Evolutionary conservation across 2,329 filamentous ascomycete species (phyloP), one percentile per base, ranked within the genome.

Genomic region (Penicillium rolfsii): DNA sequence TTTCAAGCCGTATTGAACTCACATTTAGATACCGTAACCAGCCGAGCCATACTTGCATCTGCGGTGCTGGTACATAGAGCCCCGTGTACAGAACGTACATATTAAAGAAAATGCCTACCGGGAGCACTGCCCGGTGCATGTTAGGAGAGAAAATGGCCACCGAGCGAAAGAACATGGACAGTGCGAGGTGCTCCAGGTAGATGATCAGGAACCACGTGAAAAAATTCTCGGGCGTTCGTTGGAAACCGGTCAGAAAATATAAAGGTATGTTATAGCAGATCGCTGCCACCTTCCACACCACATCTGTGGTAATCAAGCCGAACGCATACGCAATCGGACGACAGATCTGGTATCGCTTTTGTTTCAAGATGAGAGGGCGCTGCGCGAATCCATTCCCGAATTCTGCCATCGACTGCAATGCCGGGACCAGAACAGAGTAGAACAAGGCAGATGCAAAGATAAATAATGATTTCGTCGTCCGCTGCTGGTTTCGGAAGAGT

Each of bases 11-110:
- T 22, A 22, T 22, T 22, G 19, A 22, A n/a, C 36, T n/a, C n/a
- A 38, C 36, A 38, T 38, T 91, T 73, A 91, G 79, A 80, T 88
- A 93, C 77, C 87, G 90, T 61, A 93, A 86, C 90, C 90, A 93
- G 16, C 88, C 81, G 4, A 93, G 74, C 87, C 90, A 92, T 4
- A 87, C 86, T 67, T 91, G 87, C 70, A 91, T 85, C 2, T 82
- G 85, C 60, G 88, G 85, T 70, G 90, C 91, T 72, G 91, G 90
- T 62, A 64, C 94, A 93, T 58, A 95, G 77, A 75, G 94, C 2
- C 91, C 91, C 0, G 87, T 89, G 0, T 91, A 94, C 16, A 91
- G 81, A 35, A 93, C 85, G 68, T 92, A 91, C 26, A 93, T 77
- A 0, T 90, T 93, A 64, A 95, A 91, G 59, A 91, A 84, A 0